Evolutionary conservation across 208 protist species (phyloP).

Genomic region (Phytomonas sp.): DNA sequence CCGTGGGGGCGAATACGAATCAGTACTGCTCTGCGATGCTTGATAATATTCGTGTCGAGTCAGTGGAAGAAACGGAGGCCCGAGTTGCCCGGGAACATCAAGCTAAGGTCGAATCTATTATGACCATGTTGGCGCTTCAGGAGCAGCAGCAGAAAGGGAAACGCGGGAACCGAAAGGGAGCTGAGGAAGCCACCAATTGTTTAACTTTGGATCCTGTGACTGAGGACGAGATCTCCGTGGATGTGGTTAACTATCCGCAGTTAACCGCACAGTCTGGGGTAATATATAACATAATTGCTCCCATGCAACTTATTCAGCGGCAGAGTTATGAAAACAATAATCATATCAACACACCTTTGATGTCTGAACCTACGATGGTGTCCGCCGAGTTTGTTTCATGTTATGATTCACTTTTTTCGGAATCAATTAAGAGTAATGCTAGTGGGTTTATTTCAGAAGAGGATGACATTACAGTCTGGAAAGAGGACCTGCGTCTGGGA

Average conservation of each 20-base stretch:
- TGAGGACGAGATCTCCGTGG: neutral
- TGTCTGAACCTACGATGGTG: neutral
- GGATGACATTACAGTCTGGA: conserved; percentile 24
- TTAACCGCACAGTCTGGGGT: neutral
- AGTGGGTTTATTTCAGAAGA: neutral
- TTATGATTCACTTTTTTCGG: neutral
- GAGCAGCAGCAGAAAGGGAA: conserved; percentile 1
- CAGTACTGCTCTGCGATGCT: conserved; percentile 16
- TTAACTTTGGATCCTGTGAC: neutral
- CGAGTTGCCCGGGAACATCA: conserved; percentile 1
- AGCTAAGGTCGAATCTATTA: neutral
- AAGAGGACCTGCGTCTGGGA: conserved; percentile 18
- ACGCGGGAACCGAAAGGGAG: neutral
- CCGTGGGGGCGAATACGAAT: conserved; percentile 16
- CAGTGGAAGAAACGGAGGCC: neutral
- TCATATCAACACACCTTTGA: neutral
- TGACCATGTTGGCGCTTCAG: conserved; percentile 3
- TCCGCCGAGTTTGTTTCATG: neutral
- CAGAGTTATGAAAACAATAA: neutral
- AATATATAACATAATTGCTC: neutral
- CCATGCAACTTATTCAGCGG: neutral
- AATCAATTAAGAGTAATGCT: neutral
- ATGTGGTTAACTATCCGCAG: neutral
- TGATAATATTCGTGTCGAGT: conserved; percentile 13
- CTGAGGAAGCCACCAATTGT: neutral